Evolutionary conservation across 306 rosid genomes (phyloP), one percentile per base, ranked within the genome.

Genomic region (Alnus rubra): DNA sequence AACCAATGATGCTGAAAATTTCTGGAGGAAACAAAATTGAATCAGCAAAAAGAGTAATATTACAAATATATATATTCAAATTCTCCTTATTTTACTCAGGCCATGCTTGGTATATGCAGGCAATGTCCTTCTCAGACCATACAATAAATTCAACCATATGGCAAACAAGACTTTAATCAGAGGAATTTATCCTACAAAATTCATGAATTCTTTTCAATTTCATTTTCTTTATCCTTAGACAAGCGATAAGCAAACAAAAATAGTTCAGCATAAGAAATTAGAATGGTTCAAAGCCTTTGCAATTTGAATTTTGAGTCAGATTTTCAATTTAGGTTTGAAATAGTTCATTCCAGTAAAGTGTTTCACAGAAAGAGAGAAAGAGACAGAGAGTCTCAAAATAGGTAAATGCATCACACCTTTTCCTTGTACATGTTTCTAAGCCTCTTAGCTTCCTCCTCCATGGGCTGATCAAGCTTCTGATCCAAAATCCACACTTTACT

Each of bases 1-100:
- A 82, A 96, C 91, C 96, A 96, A 78, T 63, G 91, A 52, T 28
- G 88, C 74, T 2, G 99, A 96, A 84, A 88, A 93, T 83, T 91
- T 93, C 99, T 96, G 94, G 73, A 81, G 60, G 78, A 82, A 71
- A 28, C 71, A 76, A 85, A 80, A 67, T 50, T 68, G 53, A 23
- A 59, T 91, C 85, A 90, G 76, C 76, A 83, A 81, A 69, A 71
- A 80, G 51, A 52, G 51, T 1, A 42, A 33, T 39, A 16, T n/a
- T 67, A 65, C 49, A 23, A 39, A 42, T 0, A 65, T 39, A 39
- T 39, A 23, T 23, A 23, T 23, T 23, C 28, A 23, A 23, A 23
- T 23, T 23, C 28, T 23, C 28, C 28, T 23, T 23, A 23, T 23
- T 23, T 23, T 23, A 23, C 28, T 23, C 28, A 23, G 28, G 28